Percentiles rank a stretch among this genome's conserved stretches.
phyloP scores from a whole-genome alignment of 768 basidiomycete species.

The Russula lepida region DNA sequence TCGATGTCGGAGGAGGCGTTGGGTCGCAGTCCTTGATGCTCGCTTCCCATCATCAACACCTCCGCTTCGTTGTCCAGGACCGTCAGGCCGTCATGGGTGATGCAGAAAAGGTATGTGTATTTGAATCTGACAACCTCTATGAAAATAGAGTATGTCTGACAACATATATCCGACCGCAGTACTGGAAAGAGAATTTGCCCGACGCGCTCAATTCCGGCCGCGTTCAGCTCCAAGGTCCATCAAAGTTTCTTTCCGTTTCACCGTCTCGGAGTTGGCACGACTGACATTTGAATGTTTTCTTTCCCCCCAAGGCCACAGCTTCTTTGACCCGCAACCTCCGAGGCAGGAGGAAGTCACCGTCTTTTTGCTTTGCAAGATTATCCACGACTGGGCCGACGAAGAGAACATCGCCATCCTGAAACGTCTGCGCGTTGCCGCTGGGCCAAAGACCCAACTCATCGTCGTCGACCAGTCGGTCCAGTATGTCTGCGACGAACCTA shows the following conservation, averaged over 20 bases:
- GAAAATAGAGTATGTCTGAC: neutral
- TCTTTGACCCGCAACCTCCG: neutral
- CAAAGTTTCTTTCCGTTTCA: neutral
- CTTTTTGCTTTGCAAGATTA: neutral
- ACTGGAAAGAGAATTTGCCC: slow-evolving; percentile 2
- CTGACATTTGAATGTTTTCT: neutral
- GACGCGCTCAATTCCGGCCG: neutral
- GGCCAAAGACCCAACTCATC: slow-evolving; percentile 23
- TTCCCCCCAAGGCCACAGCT: neutral
- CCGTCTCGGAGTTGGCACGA: no score
- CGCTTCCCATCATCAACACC: neutral
- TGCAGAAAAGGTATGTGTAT: neutral
- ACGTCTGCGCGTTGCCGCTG: slow-evolving; percentile 11
- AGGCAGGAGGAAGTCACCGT: neutral
- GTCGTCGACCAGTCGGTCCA: slow-evolving; percentile 23
- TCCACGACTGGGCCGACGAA: slow-evolving; percentile 27
- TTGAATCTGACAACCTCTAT: neutral
- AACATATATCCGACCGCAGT: neutral
- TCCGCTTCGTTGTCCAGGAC: slow-evolving; percentile 13
- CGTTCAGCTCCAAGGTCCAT: neutral
- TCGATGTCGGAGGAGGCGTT: slow-evolving; percentile 12
- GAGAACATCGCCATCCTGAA: slow-evolving; percentile 15
- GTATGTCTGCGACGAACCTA: slow-evolving; percentile 22
- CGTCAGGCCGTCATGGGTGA: neutral
- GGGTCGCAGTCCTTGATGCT: slow-evolving; percentile 5